Evolutionary conservation across 805 yeast genomes (phyloP), one percentile per base, ranked within the genome.

Genomic region (Ogataea chonburiensis): DNA sequence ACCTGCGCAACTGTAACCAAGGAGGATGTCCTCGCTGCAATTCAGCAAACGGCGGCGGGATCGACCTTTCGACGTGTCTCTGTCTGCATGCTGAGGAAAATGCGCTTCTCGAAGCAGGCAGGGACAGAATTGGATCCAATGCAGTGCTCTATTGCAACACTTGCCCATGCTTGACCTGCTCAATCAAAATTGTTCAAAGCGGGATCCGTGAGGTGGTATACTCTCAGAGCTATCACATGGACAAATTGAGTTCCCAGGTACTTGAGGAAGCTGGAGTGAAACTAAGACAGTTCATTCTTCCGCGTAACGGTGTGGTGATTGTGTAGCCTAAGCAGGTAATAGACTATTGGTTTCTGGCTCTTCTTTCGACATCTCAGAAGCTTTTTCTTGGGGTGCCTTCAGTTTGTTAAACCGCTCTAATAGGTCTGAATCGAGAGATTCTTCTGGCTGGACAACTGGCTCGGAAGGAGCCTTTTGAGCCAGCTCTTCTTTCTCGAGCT

Each of bases 21-120:
- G 98, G 98, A 15, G 99, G 99, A 1, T 93, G 99, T 60, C 62
- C 76, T 4, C 67, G 98, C 24, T 93, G 99, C 59, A 93, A 93
- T 53, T 64, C 73, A 17, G 89, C 83, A 6, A 69, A 69, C 34
- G 70, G 72, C 1, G 56, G 68, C 23, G 95, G 95, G 3, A 69
- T 75, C 2, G 77, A 73, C 1, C 64, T 91, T 24, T 73, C 82
- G 3, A 87, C 97, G 0, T 93, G 99, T 59, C 62, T 93, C 31
- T 93, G 99, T 59, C 63, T 93, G 21, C 99, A 93, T 59, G 98
- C 98, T 0, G 99, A 93, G 58, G 99, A 93, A 51, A 93, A 93
- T 58, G 98, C 98, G 0, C 66, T 93, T 24, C 61, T 93, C 33
- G 98, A 93, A 58, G 86, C 96, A 6, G 98, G 98, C 1, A 70